Conservation (phyloP, 768 basidiomycete species). For the Hortiboletus campestris region DNA sequence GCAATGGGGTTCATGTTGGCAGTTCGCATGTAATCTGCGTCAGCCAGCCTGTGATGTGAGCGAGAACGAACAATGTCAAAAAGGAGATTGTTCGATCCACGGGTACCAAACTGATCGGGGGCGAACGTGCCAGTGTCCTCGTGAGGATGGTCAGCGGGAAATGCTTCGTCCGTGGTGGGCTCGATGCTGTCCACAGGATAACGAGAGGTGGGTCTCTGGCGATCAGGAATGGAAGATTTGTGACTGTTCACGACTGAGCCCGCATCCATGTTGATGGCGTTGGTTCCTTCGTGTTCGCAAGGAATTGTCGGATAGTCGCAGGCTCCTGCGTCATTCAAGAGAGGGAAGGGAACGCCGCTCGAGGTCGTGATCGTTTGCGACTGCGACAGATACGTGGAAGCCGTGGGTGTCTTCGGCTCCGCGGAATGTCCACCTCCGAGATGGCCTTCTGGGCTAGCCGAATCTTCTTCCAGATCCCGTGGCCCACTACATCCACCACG, state of each 20-base stretch:
- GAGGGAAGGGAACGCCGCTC: constrained; percentile 23
- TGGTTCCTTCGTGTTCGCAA: constrained; percentile 23
- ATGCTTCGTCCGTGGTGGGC: constrained; percentile 9
- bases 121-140: constrained; percentile 8
- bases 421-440: constrained; percentile 32
- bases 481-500: constrained; percentile 17
- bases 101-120: constrained; percentile 31
- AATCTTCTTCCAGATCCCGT: constrained; percentile 30
- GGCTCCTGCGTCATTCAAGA: constrained; percentile 23
- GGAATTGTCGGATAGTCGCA: constrained; percentile 18
- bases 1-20: constrained; percentile 20
- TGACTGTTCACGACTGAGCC: constrained; percentile 7
- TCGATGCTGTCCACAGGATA: constrained; percentile 18
- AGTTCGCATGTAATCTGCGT: constrained; percentile 20
- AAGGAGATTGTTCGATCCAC: constrained; percentile 36
- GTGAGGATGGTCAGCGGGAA: constrained; percentile 14
- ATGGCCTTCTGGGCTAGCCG: constrained; percentile 26
- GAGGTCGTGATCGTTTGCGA: constrained; percentile 26
- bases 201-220: constrained; percentile 17
- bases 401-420: constrained; percentile 39
- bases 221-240: constrained; percentile 16
- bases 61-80: constrained; percentile 38
- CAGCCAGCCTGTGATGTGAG: constrained; percentile 23
- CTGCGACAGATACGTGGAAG: constrained; percentile 34
- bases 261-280: constrained; percentile 8